These are phyloP conservation scores for Tetragonia tetragonoides DNA, from an alignment of 148 eudicot species.

Conservation along the genomic window DNA sequence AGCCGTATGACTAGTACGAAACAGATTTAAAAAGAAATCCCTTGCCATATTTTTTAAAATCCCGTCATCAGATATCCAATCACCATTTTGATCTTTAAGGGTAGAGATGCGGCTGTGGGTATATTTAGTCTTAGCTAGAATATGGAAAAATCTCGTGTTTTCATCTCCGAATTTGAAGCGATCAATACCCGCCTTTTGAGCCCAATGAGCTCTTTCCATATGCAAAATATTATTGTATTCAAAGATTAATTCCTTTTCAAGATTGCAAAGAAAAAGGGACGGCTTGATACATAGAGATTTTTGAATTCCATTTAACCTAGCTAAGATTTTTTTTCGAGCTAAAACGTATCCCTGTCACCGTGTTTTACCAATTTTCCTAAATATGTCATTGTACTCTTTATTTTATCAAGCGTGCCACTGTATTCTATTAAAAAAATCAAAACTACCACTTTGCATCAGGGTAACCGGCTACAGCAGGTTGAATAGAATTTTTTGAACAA, in stretches of 20 bases:
- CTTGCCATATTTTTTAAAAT: background rate
- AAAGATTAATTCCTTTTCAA: background rate
- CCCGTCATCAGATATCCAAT: background rate
- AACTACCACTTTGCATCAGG: no score
- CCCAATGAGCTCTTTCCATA: background rate
- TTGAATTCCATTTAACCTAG: background rate
- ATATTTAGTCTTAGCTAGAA: background rate
- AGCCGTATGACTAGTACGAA: background rate
- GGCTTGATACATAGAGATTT: background rate
- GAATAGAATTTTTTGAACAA: no score
- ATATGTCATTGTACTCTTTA: no score
- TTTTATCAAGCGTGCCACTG: no score
- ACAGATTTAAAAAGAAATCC: background rate
- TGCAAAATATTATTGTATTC: background rate
- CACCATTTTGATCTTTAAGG: background rate
- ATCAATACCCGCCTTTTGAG: background rate
- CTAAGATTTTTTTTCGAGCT: background rate
- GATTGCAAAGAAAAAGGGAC: background rate
- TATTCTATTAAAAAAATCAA: no score
- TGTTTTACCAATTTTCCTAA: no score
- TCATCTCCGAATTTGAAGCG: background rate
- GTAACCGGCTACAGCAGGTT: no score
- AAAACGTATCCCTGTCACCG: no score
- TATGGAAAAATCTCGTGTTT: background rate
- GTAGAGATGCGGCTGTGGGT: accelerated